These are phyloP conservation scores for Populus deltoides DNA, from an alignment of 345 rosid species.

Conservation along the genomic window DNA sequence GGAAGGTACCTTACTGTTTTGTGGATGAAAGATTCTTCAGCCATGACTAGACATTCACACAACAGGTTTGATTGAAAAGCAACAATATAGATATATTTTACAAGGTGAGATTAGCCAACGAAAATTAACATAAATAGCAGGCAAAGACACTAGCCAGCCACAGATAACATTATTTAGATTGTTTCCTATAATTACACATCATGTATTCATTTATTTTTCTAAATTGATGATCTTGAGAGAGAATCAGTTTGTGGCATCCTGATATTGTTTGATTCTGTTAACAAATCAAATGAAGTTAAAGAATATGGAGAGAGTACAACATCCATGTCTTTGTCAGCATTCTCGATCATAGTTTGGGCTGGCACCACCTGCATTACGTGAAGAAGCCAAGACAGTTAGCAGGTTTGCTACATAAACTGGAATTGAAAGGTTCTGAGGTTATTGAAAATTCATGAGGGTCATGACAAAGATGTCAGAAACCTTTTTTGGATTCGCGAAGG, in stretches of 20 bases:
- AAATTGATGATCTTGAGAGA: conserved; percentile 39
- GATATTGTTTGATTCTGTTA: conserved; percentile 43
- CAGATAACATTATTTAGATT: too few relatives aligned
- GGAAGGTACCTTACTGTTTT: too few relatives aligned
- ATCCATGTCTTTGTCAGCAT: conserved; percentile 49
- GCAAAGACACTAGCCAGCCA: too few relatives aligned
- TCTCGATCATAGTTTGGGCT: conserved; percentile 31
- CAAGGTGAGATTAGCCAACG: too few relatives aligned
- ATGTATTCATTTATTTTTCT: not conserved
- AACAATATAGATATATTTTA: too few relatives aligned
- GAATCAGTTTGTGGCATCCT: conserved; percentile 36
- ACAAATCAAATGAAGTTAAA: conserved; percentile 66
- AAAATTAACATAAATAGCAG: too few relatives aligned
- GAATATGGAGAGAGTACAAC: conserved; percentile 60
- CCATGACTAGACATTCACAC: too few relatives aligned
- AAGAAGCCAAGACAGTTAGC: not conserved
- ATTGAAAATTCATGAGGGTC: too few relatives aligned
- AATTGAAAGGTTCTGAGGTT: not conserved
- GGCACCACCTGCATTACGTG: conserved; percentile 59
- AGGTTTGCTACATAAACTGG: not conserved
- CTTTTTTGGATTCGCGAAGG: conserved; percentile 69
- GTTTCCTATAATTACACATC: not conserved
- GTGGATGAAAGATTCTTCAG: too few relatives aligned
- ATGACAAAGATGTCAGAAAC: conserved; percentile 26
- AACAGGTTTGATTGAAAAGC: too few relatives aligned